Evolutionary conservation across 805 yeast genomes (phyloP).

Genomic region (Limtongia smithiae): DNA sequence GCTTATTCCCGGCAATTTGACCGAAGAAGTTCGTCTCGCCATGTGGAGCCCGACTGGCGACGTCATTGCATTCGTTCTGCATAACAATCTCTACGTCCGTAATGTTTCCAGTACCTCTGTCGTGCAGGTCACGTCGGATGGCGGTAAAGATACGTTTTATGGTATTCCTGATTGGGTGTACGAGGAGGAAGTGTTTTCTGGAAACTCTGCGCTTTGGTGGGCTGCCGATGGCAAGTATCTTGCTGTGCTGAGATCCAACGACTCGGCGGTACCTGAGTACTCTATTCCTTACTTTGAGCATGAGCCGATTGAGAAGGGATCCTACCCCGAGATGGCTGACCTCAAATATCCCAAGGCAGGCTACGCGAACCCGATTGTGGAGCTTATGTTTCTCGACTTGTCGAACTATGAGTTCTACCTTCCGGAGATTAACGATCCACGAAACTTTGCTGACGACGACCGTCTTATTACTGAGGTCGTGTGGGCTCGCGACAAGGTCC

Average conservation of each 20-base stretch:
- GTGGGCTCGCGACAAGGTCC: conserved; percentile 60
- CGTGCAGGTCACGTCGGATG: conserved; percentile 62
- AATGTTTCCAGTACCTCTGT: conserved; percentile 40
- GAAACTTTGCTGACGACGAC: conserved; percentile 39
- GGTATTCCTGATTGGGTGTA: conserved; percentile 95
- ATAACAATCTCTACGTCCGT: conserved; percentile 65
- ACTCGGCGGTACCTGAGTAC: conserved; percentile 66
- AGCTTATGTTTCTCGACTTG: conserved; percentile 47
- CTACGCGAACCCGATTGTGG: conserved; percentile 64
- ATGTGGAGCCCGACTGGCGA: conserved; percentile 72
- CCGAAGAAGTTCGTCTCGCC: conserved; percentile 49
- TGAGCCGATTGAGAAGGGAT: conserved; percentile 40
- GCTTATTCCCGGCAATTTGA: conserved; percentile 31
- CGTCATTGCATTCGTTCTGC: conserved; percentile 60
- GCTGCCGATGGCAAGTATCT: conserved; percentile 66
- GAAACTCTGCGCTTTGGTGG: conserved; percentile 82
- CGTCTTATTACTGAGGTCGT: conserved; percentile 61
- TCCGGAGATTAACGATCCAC: conserved; percentile 44
- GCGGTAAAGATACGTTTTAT: conserved; percentile 63
- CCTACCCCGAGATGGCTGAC: conserved; percentile 58
- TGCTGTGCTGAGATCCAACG: conserved; percentile 65
- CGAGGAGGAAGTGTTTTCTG: conserved; percentile 80
- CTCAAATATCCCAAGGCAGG: conserved; percentile 88
- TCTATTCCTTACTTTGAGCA: conserved; percentile 74
- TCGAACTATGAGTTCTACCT: conserved; percentile 31